Percentiles rank a stretch among this genome's conserved stretches.
Conservation (phyloP, 441 rosid genomes). For the Daphne laureola region DNA sequence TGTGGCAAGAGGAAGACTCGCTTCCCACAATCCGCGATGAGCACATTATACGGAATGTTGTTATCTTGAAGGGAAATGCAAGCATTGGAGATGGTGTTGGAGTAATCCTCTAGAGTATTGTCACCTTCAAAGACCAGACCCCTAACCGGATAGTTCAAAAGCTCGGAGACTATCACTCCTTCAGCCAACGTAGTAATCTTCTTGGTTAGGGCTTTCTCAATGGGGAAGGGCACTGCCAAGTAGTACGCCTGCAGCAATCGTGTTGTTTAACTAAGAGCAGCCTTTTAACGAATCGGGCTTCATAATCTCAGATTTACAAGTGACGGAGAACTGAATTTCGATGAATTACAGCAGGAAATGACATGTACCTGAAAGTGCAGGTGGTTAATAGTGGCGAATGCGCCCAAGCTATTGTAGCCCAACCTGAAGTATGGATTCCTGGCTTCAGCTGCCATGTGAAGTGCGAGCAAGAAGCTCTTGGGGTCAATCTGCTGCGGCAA, state of each 20-base stretch:
- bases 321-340: background rate
- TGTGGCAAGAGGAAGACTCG: constrained; percentile 84
- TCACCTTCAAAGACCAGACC: constrained; percentile 85
- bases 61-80: constrained; percentile 83
- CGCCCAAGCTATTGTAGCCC: constrained; percentile 98
- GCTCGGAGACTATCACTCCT: constrained; percentile 66
- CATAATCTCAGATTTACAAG: background rate
- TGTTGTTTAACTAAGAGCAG: too few relatives aligned
- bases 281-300: too few relatives aligned
- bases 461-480: constrained; percentile 80
- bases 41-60: constrained; percentile 88
- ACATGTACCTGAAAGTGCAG: constrained; percentile 89
- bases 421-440: constrained; percentile 77
- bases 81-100: constrained; percentile 58
- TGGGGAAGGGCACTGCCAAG: constrained; percentile 73
- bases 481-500: constrained; percentile 94
- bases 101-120: constrained; percentile 42
- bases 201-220: constrained; percentile 77
- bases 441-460: constrained; percentile 81
- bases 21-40: constrained; percentile 76
- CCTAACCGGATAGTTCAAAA: constrained; percentile 71
- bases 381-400: constrained; percentile 95
- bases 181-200: constrained; percentile 34
- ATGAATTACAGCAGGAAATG: background rate
- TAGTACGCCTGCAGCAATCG: constrained; percentile 64